Conservation (phyloP, 768 basidiomycete genomes). For the Panaeolus cyanescens region DNA sequence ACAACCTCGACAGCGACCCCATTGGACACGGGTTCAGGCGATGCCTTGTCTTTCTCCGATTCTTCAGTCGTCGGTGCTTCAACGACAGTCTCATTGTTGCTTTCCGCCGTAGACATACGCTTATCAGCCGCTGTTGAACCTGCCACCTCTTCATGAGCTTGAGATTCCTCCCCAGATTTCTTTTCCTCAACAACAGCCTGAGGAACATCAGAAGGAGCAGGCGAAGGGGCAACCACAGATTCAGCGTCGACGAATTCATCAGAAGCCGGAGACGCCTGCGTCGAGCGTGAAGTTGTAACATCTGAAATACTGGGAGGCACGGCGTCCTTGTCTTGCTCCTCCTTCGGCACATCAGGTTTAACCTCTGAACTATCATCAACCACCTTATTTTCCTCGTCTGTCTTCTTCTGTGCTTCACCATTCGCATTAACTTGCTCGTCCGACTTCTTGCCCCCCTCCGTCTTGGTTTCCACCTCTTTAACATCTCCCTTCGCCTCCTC, state of each 20-base stretch:
- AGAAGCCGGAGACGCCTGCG: constrained; percentile 5
- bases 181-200: not conserved
- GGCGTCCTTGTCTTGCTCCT: not conserved
- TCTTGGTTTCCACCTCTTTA: constrained; percentile 5
- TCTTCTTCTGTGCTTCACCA: constrained; percentile 1
- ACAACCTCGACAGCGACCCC: not conserved
- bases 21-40: not conserved
- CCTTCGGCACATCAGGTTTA: not conserved
- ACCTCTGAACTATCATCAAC: no score
- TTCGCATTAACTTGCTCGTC: not conserved
- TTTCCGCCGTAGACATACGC: not conserved
- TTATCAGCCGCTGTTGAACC: not conserved
- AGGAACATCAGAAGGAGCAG: not conserved
- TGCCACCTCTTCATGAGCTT: not conserved
- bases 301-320: not conserved
- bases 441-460: not conserved
- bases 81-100: not conserved
- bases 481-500: constrained; percentile 11
- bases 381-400: not conserved
- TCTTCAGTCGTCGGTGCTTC: not conserved
- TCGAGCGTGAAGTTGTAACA: not conserved
- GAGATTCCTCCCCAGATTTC: not conserved
- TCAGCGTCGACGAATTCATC: constrained; percentile 20
- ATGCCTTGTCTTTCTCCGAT: not conserved
- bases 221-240: not conserved